Evolutionary conservation across 495 filamentous ascomycete species (phyloP).

Genomic region (Aspergillus baeticus): DNA sequence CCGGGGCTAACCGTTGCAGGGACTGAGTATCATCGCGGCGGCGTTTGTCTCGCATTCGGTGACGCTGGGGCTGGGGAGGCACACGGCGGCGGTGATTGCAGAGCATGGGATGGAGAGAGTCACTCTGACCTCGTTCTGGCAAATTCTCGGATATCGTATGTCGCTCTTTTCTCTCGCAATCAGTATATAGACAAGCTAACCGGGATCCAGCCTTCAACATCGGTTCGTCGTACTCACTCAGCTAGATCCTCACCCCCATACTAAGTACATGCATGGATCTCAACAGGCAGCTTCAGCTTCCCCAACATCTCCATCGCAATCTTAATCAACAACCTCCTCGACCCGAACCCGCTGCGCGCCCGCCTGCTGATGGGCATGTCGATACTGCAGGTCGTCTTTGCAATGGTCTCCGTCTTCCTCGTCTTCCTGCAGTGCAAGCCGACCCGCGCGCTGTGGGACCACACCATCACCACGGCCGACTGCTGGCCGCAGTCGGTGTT

Average conservation of each 20-base stretch:
- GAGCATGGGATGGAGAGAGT: too few relatives aligned
- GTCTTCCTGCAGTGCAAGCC: conserved; percentile 26
- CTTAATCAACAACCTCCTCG: conserved; percentile 23
- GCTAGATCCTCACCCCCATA: neutral
- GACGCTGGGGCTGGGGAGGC: conserved; percentile 22
- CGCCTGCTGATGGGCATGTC: conserved; percentile 19
- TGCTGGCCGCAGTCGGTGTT: conserved; percentile 23
- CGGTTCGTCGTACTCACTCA: neutral
- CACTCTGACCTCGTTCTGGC: too few relatives aligned
- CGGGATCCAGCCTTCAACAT: conserved; percentile 16
- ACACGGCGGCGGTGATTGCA: conserved; percentile 24
- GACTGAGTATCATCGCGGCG: conserved; percentile 24
- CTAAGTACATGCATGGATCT: too few relatives aligned
- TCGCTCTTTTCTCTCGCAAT: too few relatives aligned
- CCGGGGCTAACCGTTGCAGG: too few relatives aligned
- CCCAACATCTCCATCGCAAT: conserved; percentile 28
- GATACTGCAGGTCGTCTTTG: conserved; percentile 22
- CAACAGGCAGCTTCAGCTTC: conserved; percentile 23
- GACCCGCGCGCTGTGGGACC: conserved; percentile 19
- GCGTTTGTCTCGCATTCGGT: conserved; percentile 22
- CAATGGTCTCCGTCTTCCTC: conserved; percentile 23
- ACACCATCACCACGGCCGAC: conserved; percentile 9
- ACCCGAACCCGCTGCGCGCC: conserved; percentile 21
- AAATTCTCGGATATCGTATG: conserved; percentile 19
- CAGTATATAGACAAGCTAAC: too few relatives aligned